Evolutionary conservation across 2,329 filamentous ascomycete genomes (phyloP), one percentile per base, ranked within the genome.

Genomic region (Aquanectria penicillioides): DNA sequence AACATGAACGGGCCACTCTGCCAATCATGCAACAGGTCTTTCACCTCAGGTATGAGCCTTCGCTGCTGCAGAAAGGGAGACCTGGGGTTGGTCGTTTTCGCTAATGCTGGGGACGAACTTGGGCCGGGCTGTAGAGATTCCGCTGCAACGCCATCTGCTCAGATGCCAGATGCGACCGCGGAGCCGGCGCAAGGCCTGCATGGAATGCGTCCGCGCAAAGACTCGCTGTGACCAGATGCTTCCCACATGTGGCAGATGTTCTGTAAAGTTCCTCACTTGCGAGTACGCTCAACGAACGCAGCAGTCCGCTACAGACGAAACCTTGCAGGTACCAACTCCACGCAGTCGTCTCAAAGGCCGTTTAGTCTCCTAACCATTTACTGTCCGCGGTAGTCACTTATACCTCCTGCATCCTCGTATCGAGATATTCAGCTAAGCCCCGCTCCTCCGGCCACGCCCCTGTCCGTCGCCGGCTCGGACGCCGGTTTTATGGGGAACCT

Each of bases 161-260:
- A 31, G 40, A 6, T 44, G 40, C 6, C 15, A 20, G 6, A 44
- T 44, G 40, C 40, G 40, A 20, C 40, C 40, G n/a, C 40, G 40
- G 10, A 8, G 26, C 17, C 40, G 40, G 6, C 28, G 31, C 17
- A 44, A 44, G 40, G 26, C 40, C 8, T 44, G 40, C 15, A 22
- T 15, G 15, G 40, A 44, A n/a, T 44, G 40, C 40, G 31, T 17
- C 3, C 17, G 40, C 9, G 40, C 40, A 7, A 44, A 44, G 11
- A 13, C 40, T 22, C 40, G 40, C 26, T 44, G 40, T 12, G 40
- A 44, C n/a, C 40, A 31, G n/a, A 13, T 18, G 17, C 15, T 44
- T 31, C 40, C 40, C 3, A 8, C 15, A 7, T 44, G 40, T n/a
- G 17, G 26, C 6, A 29, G 40, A 44, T 44, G 40, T 31, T 13